Percentiles rank a stretch among this genome's conserved stretches.
These are phyloP conservation scores for Vaccinium myrtillus DNA, from an alignment of 148 eudicot genomes.

Conservation along the genomic window DNA sequence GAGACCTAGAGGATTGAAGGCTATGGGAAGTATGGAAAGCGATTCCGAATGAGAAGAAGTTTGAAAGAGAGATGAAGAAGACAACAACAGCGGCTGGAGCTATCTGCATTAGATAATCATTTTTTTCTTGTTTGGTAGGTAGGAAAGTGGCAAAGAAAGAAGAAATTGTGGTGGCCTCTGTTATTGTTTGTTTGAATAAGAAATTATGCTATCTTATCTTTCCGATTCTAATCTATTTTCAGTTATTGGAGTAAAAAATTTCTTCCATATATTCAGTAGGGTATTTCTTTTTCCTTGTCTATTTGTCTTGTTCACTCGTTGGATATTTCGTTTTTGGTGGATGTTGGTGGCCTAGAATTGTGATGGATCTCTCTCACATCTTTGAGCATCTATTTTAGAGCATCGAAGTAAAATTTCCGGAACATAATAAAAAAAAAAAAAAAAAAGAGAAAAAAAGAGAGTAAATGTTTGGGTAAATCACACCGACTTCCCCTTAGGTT, in stretches of 20 bases:
- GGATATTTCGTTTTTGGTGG: background rate
- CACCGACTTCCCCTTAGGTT: no score
- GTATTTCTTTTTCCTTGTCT: background rate
- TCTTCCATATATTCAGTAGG: background rate
- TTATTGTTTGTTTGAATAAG: background rate
- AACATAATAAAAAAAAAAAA: no score
- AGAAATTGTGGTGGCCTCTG: constrained; percentile 1
- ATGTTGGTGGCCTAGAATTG: background rate
- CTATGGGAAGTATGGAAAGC: constrained; percentile 86
- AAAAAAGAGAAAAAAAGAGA: no score
- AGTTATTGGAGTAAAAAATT: background rate
- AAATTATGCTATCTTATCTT: background rate
- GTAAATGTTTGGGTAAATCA: no score
- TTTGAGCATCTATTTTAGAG: no score
- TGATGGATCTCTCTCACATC: background rate
- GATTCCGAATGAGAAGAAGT: constrained; percentile 62
- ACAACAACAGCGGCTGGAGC: background rate
- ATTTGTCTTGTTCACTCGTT: background rate
- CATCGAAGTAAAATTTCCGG: no score
- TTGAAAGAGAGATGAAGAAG: constrained; percentile 8
- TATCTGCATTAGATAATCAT: background rate
- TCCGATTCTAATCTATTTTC: constrained; percentile 4
- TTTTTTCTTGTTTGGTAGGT: constrained; percentile 11
- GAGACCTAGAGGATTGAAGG: constrained; percentile 94
- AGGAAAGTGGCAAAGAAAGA: background rate